These are phyloP conservation scores for Pisolithus orientalis DNA, from an alignment of 768 basidiomycete genomes.

Conservation along the genomic window DNA sequence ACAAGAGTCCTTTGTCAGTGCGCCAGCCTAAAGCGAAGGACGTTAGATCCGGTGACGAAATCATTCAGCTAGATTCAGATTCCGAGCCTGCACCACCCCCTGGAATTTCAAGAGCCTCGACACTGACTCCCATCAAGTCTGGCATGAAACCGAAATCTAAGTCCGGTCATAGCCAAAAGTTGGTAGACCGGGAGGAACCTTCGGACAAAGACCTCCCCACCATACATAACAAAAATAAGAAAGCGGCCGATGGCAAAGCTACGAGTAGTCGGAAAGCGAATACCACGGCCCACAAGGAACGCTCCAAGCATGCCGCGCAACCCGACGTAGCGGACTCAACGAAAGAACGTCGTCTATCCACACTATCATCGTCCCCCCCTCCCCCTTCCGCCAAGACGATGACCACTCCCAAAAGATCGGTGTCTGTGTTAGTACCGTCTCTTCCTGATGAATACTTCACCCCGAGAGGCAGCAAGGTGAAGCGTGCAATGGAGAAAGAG, in stretches of 20 bases:
- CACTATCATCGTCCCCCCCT: conserved; percentile 7
- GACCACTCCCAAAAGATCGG: conserved; percentile 13
- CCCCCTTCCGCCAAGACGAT: conserved; percentile 1
- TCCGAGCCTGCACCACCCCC: conserved; percentile 5
- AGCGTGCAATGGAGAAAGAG: not conserved
- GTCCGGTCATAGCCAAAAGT: conserved; percentile 4
- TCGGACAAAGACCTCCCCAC: not conserved
- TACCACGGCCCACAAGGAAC: not conserved
- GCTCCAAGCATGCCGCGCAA: not conserved
- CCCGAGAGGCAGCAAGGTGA: conserved; percentile 3
- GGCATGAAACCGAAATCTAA: conserved; percentile 21
- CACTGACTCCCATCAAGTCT: conserved; percentile 18
- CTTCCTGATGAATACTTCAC: conserved; percentile 22
- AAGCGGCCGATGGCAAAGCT: not conserved
- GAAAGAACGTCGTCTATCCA: conserved; percentile 5
- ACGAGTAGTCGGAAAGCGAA: not conserved
- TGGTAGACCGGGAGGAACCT: conserved; percentile 1
- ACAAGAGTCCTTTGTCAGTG: not conserved
- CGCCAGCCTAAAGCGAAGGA: not conserved
- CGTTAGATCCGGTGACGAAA: not conserved
- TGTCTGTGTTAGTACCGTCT: conserved; percentile 26
- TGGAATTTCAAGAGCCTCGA: conserved; percentile 1
- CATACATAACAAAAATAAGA: not conserved
- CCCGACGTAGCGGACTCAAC: not conserved
- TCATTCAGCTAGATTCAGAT: not conserved